Evolutionary conservation across 805 yeast species (phyloP), one percentile per base, ranked within the genome.

Genomic region (Millerozyma acaciae): DNA sequence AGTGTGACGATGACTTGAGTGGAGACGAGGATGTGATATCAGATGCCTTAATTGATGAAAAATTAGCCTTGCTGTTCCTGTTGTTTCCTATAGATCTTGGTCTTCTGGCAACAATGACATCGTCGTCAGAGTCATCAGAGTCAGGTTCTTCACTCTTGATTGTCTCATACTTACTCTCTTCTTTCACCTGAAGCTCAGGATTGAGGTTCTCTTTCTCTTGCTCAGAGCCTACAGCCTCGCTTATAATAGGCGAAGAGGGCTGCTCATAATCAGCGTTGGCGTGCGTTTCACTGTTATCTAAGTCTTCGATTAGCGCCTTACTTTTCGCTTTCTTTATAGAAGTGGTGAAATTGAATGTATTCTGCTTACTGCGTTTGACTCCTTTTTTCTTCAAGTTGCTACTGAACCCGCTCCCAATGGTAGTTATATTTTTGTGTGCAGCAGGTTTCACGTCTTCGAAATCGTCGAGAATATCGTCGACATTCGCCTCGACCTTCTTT

Each of bases 391-490:
- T 16, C 27, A 32, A 19, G 26, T 23, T 17, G 44, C 29, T 24
- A 47, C 49, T 33, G 44, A 51, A 6, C 49, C 42, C 10, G 53
- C 42, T 30, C 49, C 48, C 27, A 54, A 48, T 8, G 36, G 35
- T 38, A 25, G 26, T 33, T 29, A 41, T 47, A 8, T 34, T 35
- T 28, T 43, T 48, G 34, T 46, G 49, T 8, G 35, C 37, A 8
- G 24, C 34, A 7, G 49, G 55, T 4, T 32, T 44, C 7, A 27
- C 36, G 24, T 53, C 59, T 13, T 48, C 41, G 34, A 76, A 73
- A 35, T 76, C 87, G 38, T 73, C 76, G 30, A 84, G 63, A 34
- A 84, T 77, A 48, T 82, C 68, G 51, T 82, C 89, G 39, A 87
- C 70, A 38, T 71, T 75, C 31, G 73, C 72, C 26, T 68, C 70